Conservation (phyloP, 345 rosid species). For the Turnera subulata region DNA sequence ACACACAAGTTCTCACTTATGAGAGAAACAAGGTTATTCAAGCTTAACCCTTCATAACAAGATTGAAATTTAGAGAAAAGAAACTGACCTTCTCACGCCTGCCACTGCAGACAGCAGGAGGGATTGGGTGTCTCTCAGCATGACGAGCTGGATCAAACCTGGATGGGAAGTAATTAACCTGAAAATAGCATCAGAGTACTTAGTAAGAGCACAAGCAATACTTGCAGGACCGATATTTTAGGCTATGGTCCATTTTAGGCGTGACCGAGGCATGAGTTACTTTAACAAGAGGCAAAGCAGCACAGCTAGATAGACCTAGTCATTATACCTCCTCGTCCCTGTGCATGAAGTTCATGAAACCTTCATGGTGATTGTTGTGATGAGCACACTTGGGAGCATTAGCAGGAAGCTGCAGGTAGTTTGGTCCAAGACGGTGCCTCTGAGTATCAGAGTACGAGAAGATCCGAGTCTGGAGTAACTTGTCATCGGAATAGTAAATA, state of each 20-base stretch:
- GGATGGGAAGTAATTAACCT: conserved; percentile 96
- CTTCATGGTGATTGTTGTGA: conserved; percentile 93
- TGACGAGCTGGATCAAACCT: conserved; percentile 74
- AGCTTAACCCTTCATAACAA: no score
- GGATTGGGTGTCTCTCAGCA: conserved; percentile 60
- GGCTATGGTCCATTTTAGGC: not conserved
- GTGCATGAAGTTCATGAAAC: conserved; percentile 92
- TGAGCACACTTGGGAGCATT: conserved; percentile 95
- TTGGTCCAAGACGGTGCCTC: conserved; percentile 98
- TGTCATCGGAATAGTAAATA: conserved; percentile 79
- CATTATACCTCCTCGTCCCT: conserved; percentile 76
- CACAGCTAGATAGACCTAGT: not conserved
- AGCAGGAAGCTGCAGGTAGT: conserved; percentile 87
- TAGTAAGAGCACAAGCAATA: not conserved
- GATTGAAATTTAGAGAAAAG: not conserved
- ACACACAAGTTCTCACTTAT: no score
- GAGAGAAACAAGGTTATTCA: no score
- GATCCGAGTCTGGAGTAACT: conserved; percentile 77
- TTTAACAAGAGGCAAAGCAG: not conserved
- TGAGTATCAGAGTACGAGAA: conserved; percentile 93
- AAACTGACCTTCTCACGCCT: conserved; percentile 73
- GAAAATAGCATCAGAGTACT: conserved; percentile 16
- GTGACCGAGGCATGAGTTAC: not conserved
- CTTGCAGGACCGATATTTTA: not conserved
- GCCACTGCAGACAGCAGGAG: conserved; percentile 53